Evolutionary conservation across 768 basidiomycete genomes (phyloP).

Genomic region (Phlebiopsis gigantea): DNA sequence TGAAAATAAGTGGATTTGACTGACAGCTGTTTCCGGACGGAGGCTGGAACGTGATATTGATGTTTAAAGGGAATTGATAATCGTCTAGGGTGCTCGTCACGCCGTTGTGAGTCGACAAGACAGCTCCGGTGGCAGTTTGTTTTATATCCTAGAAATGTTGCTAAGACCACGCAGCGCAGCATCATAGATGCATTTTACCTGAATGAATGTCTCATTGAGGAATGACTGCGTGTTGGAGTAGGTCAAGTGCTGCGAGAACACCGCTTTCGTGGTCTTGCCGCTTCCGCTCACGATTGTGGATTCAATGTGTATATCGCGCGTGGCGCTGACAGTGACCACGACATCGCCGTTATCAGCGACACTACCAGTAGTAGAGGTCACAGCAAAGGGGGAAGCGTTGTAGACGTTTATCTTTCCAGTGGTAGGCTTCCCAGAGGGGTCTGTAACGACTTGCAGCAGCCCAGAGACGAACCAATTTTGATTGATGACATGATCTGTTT

Average conservation of each 20-base stretch:
- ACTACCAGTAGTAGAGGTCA: constrained; percentile 42
- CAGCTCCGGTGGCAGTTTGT: constrained; percentile 45
- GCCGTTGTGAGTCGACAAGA: constrained; percentile 45
- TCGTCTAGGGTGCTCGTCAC: constrained; percentile 38
- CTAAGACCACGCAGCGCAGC: not conserved
- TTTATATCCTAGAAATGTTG: constrained; percentile 35
- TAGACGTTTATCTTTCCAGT: constrained; percentile 63
- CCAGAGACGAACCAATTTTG: constrained; percentile 79
- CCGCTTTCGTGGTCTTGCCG: constrained; percentile 48
- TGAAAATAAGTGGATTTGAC: constrained; percentile 1
- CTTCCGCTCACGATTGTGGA: constrained; percentile 58
- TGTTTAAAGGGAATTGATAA: constrained; percentile 49
- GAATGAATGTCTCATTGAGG: constrained; percentile 38
- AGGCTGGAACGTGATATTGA: constrained; percentile 33
- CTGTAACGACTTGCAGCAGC: constrained; percentile 60
- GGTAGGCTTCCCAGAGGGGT: constrained; percentile 57
- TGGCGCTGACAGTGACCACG: constrained; percentile 58
- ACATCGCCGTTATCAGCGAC: constrained; percentile 39
- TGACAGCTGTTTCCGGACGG: constrained; percentile 29
- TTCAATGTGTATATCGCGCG: constrained; percentile 53
- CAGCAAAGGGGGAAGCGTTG: constrained; percentile 51
- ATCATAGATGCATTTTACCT: constrained; percentile 26
- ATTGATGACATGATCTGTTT: constrained; percentile 57
- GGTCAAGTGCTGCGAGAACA: constrained; percentile 54
- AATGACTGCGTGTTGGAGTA: constrained; percentile 64